Evolutionary conservation across 352 stramenopile genomes (phyloP).

Genomic region (Pythium apleroticum): DNA sequence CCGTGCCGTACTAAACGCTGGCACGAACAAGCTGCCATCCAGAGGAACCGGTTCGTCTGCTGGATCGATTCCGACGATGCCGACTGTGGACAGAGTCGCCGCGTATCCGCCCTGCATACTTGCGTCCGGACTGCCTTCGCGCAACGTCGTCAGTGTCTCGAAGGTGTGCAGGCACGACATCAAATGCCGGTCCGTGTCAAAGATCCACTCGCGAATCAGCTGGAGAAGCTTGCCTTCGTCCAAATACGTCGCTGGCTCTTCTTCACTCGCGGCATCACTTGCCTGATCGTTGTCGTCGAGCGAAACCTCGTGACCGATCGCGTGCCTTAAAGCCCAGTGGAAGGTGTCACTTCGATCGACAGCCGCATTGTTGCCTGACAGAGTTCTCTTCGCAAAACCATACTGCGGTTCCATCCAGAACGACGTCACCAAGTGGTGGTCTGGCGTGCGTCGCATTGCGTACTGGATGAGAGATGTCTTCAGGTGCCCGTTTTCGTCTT

Average conservation of each 20-base stretch:
- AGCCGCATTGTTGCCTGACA: constrained; percentile 33
- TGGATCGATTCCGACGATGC: constrained; percentile 39
- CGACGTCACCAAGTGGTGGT: constrained; percentile 80
- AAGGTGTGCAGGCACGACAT: constrained; percentile 84
- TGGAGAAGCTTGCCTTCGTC: constrained; percentile 71
- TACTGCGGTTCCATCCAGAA: constrained; percentile 90
- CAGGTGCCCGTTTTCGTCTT: constrained; percentile 69
- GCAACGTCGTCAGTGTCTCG: constrained; percentile 64
- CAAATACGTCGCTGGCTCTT: constrained; percentile 43
- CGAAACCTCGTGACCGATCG: constrained; percentile 63
- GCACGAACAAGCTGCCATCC: constrained; percentile 42
- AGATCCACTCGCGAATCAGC: constrained; percentile 72
- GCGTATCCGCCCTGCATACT: neutral
- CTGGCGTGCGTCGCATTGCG: constrained; percentile 64
- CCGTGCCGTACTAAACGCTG: constrained; percentile 83
- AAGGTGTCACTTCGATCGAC: constrained; percentile 55
- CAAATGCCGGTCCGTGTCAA: constrained; percentile 77
- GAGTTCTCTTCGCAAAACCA: constrained; percentile 57
- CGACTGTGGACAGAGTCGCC: constrained; percentile 26
- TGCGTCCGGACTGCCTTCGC: constrained; percentile 42
- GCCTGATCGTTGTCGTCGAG: constrained; percentile 42
- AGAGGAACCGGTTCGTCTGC: neutral
- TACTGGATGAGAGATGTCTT: constrained; percentile 85
- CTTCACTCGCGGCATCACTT: neutral
- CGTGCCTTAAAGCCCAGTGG: constrained; percentile 66